Evolutionary conservation across 192 early-diverging fungal species (phyloP), one percentile per base, ranked within the genome.

Genomic region (Gryganskiella cystojenkinii): DNA sequence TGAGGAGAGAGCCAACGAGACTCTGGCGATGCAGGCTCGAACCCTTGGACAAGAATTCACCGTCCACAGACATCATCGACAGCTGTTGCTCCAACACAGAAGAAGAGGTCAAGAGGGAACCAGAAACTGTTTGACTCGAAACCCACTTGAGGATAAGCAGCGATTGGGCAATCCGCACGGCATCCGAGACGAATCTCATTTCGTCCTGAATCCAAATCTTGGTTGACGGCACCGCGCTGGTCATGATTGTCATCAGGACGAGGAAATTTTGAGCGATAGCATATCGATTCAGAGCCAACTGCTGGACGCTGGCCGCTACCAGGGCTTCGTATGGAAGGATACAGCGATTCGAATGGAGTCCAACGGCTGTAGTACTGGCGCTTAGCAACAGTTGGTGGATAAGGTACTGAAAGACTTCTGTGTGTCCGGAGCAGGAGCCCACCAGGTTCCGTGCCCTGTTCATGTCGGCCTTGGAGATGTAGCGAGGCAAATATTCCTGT

Each of bases 281-380:
- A 49, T 78, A 78, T 17, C 74, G 35, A 34, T 49, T 50, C 28
- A 28, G 24, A 14, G 74, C 65, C 20, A 78, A 45, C 20, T 78
- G 74, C 19, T 78, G 74, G 14, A 78, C 33, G 14, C 67, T 68
- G 9, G 74, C 44, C 9, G 67, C 61, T 20, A 69, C 61, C 46
- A 78, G 50, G 6, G 66, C 57, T 34, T 78, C 74, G 46, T 69
- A 78, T 1, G 74, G 66, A 10, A 78, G 61, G 13, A 78, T 61
- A 17, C 60, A 64, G 9, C 74, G 60, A 15, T 60, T 49, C 4
- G 65, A 67, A 15, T 45, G 11, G 9, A 60, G 19, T 43, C 67
- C 61, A 11, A 61, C 56, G 14, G 74, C n/a, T 24, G 51, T 64
- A 13, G 31, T 52, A 40, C 69, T 61, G 2, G 43, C 61, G 19